Percentiles rank a stretch among this genome's conserved stretches.
Evolutionary conservation across 192 early-diverging fungal species (phyloP).

Genomic region (Coemansia furcata): DNA sequence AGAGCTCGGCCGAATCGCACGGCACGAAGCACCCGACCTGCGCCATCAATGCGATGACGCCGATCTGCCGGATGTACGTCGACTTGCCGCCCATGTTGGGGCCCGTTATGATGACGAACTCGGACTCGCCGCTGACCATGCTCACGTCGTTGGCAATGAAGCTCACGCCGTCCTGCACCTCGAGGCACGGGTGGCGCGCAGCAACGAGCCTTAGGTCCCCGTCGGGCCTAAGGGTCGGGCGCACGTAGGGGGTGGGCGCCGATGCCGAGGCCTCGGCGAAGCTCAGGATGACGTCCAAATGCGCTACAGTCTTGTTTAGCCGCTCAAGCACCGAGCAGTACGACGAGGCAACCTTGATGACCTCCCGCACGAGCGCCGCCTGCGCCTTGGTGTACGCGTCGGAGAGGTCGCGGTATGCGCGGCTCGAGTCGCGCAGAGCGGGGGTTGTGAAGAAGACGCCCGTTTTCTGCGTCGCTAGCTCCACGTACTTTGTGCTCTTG

Average conservation of each 20-base stretch:
- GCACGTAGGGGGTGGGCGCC: slow-evolving; percentile 81
- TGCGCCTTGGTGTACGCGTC: slow-evolving; percentile 70
- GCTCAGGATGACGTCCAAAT: slow-evolving; percentile 84
- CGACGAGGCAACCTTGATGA: slow-evolving; percentile 81
- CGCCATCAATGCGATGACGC: slow-evolving; percentile 90
- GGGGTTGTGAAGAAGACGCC: slow-evolving; percentile 87
- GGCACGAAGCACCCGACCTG: slow-evolving; percentile 95
- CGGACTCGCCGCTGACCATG: slow-evolving; percentile 64
- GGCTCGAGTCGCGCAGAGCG: slow-evolving; percentile 62
- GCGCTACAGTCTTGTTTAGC: slow-evolving; percentile 72
- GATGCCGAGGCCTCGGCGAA: slow-evolving; percentile 83
- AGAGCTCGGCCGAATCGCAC: slow-evolving; percentile 69
- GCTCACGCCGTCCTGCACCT: slow-evolving; percentile 84
- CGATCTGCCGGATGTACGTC: slow-evolving; percentile 95
- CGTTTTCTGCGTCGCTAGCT: slow-evolving; percentile 84
- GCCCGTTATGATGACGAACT: slow-evolving; percentile 91
- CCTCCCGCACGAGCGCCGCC: slow-evolving; percentile 74
- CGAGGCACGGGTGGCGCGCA: slow-evolving; percentile 90
- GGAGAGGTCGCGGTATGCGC: slow-evolving; percentile 58
- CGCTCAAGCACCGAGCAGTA: slow-evolving; percentile 81
- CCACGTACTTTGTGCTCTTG: slow-evolving; percentile 67
- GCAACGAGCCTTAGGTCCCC: slow-evolving; percentile 68
- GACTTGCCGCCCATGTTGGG: slow-evolving; percentile 99
- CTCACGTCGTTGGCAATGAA: slow-evolving; percentile 95
- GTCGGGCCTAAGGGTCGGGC: slow-evolving; percentile 62